phyloP scores from a whole-genome alignment of 345 rosid genomes.

The Ceriops decandra region DNA sequence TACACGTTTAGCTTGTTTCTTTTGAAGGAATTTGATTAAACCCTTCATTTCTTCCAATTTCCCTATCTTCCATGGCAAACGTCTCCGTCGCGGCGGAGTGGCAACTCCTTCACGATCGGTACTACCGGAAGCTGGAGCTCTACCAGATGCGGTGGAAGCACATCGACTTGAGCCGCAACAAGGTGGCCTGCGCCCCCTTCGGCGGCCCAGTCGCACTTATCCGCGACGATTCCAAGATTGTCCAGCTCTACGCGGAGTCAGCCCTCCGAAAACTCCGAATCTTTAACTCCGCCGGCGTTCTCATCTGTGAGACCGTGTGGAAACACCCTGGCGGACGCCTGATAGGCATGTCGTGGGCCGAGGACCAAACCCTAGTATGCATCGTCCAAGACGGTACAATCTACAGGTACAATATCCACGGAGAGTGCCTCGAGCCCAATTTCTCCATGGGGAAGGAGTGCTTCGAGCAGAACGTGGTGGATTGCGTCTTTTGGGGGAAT shows the following conservation, averaged over 20 bases:
- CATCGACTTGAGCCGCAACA: constrained; percentile 81
- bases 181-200: constrained; percentile 87
- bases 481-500: constrained; percentile 86
- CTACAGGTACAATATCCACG: constrained; percentile 72
- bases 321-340: constrained; percentile 89
- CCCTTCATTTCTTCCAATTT: too few species aligned
- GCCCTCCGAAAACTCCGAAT: constrained; percentile 94
- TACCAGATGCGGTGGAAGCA: constrained; percentile 86
- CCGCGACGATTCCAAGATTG: constrained; percentile 98
- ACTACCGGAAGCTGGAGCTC: constrained; percentile 87
- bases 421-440: constrained; percentile 69
- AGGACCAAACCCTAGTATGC: constrained; percentile 72
- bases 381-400: constrained; percentile 93
- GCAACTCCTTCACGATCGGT: constrained; percentile 82
- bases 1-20: too few species aligned
- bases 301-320: constrained; percentile 82
- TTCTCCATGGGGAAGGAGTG: constrained; percentile 75
- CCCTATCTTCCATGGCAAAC: constrained; percentile 52
- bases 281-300: constrained; percentile 80
- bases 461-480: constrained; percentile 86
- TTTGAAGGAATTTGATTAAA: too few species aligned
- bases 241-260: constrained; percentile 94
- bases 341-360: constrained; percentile 93
- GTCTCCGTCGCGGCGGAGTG: constrained; percentile 96
- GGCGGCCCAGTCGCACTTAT: constrained; percentile 94